phyloP scores from a whole-genome alignment of 176 grass and related monocot genomes.

The Melocanna baccifera region DNA sequence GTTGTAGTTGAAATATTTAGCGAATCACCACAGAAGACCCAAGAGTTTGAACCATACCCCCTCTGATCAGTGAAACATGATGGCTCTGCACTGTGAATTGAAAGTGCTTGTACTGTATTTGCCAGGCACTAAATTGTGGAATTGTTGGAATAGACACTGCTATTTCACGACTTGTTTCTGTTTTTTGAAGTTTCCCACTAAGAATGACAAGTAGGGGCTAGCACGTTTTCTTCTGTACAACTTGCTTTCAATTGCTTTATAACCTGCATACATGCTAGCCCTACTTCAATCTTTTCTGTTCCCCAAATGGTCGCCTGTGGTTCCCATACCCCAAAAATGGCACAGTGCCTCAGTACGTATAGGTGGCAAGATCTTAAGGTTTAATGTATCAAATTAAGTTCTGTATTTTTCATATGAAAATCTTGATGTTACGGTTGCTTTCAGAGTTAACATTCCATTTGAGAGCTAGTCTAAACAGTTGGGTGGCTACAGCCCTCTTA shows the following conservation, averaged over 20 bases:
- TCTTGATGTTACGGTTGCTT: conserved; percentile 20
- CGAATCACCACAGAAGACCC: conserved; percentile 13
- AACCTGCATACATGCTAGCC: conserved; percentile 43
- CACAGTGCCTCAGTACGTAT: not conserved
- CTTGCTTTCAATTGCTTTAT: conserved; percentile 37
- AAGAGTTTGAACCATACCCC: conserved; percentile 29
- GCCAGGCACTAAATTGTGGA: conserved; percentile 27
- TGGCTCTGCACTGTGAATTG: conserved; percentile 20
- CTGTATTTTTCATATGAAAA: conserved; percentile 37
- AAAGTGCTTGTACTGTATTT: conserved; percentile 45
- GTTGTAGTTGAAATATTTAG: conserved; percentile 32
- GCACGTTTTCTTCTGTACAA: conserved; percentile 3
- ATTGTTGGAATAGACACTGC: conserved; percentile 26
- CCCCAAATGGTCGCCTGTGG: conserved; percentile 50
- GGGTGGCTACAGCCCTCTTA: not conserved
- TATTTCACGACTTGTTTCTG: conserved; percentile 24
- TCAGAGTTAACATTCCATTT: conserved; percentile 20
- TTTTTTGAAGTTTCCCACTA: conserved; percentile 31
- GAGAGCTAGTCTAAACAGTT: conserved; percentile 12
- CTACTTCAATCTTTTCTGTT: conserved; percentile 56
- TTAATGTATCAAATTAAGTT: conserved; percentile 10
- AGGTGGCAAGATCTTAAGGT: conserved; percentile 25
- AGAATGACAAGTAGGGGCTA: conserved; percentile 38
- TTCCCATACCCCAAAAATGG: conserved; percentile 29
- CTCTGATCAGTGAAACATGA: conserved; percentile 29